Percentiles rank a stretch among this genome's conserved stretches.
Evolutionary conservation across 306 rosid species (phyloP).

Genomic region (Corylus heterophylla): DNA sequence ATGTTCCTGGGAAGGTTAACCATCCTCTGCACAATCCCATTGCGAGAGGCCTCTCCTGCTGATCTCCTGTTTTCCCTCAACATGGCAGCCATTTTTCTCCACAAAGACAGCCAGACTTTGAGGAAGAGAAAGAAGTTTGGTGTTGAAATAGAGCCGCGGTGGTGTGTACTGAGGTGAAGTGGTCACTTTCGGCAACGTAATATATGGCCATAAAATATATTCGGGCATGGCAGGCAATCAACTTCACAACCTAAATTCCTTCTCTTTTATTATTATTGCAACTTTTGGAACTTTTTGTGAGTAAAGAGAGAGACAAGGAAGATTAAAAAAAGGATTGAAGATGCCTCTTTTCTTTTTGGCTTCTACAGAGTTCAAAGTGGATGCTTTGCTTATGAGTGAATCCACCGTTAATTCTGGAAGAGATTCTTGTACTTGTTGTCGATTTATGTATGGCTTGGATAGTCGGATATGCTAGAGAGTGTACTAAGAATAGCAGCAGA

Average conservation of each 20-base stretch:
- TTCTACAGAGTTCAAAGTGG: constrained; percentile 30
- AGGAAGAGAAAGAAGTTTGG: background rate
- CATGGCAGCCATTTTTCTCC: constrained; percentile 39
- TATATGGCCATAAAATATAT: constrained; percentile 14
- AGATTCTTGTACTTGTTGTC: constrained; percentile 12
- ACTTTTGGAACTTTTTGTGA: constrained; percentile 9
- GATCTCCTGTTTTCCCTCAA: constrained; percentile 40
- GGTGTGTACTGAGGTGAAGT: background rate
- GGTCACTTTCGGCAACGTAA: background rate
- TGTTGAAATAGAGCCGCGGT: background rate
- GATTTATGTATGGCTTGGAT: too few relatives aligned
- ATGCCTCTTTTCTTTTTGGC: constrained; percentile 26
- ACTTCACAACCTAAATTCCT: constrained; percentile 19
- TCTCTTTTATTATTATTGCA: background rate
- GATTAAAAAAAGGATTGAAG: constrained; percentile 34
- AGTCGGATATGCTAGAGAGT: too few relatives aligned
- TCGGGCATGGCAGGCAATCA: constrained; percentile 16
- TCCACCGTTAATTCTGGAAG: constrained; percentile 31
- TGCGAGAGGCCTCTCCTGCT: constrained; percentile 22
- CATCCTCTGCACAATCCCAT: constrained; percentile 57
- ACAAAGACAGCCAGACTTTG: background rate
- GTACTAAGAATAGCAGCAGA: too few relatives aligned
- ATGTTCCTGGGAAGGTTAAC: constrained; percentile 62
- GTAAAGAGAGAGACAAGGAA: constrained; percentile 26
- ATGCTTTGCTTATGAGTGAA: constrained; percentile 57